A percentile compares a stretch with the other conserved stretches of the same genome.
These are phyloP conservation scores for Epithele typhae DNA, from an alignment of 768 basidiomycete genomes.

Conservation along the genomic window DNA sequence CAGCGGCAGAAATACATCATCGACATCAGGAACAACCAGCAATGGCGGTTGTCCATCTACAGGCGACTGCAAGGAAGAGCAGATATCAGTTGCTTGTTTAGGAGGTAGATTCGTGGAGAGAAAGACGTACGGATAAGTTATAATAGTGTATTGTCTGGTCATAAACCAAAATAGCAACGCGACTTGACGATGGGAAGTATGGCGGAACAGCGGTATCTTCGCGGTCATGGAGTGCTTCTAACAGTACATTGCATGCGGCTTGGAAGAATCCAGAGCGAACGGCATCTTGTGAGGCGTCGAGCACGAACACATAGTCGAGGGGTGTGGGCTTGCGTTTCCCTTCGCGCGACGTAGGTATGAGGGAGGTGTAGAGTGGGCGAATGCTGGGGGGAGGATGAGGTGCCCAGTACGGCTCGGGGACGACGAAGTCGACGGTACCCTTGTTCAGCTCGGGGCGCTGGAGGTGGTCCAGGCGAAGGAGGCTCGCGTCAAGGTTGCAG, in stretches of 20 bases:
- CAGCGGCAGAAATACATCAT: slow-evolving; percentile 89
- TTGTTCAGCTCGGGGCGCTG: slow-evolving; percentile 83
- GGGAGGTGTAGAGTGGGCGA: slow-evolving; percentile 47
- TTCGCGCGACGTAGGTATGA: slow-evolving; percentile 38
- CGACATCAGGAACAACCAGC: slow-evolving; percentile 82
- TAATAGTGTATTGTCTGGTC: slow-evolving; percentile 83
- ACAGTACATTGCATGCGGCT: slow-evolving; percentile 60
- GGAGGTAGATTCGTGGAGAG: slow-evolving; percentile 1
- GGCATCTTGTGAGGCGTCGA: slow-evolving; percentile 78
- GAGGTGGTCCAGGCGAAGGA: slow-evolving; percentile 74
- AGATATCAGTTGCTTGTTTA: not conserved
- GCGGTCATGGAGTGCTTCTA: slow-evolving; percentile 60
- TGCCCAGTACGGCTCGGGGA: slow-evolving; percentile 81
- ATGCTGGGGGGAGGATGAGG: slow-evolving; percentile 55
- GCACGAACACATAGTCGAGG: slow-evolving; percentile 76
- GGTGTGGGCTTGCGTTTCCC: slow-evolving; percentile 54
- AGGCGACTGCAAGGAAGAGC: slow-evolving; percentile 32
- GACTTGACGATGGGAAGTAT: slow-evolving; percentile 50
- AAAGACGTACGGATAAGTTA: slow-evolving; percentile 70
- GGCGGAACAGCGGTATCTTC: slow-evolving; percentile 37
- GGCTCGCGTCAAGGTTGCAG: slow-evolving; percentile 72
- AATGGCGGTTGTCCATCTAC: slow-evolving; percentile 48
- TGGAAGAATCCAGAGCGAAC: slow-evolving; percentile 65
- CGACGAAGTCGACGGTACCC: slow-evolving; percentile 90
- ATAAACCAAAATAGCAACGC: slow-evolving; percentile 80